Conservation (phyloP, 1,284 basidiomycete species). For the Sparassis latifolia region DNA sequence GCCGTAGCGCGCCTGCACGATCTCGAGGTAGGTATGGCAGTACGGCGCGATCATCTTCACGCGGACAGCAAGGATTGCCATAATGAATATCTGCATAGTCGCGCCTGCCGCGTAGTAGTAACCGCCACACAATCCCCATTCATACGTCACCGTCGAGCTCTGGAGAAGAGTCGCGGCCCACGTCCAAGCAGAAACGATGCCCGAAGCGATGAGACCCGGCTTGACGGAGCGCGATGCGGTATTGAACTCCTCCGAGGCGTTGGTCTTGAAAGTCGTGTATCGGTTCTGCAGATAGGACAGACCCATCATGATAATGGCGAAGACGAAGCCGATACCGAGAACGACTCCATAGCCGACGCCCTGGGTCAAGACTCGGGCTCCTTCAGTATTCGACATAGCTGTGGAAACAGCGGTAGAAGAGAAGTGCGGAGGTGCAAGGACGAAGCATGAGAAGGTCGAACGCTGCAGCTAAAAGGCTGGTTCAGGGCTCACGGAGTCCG, state of each 20-base stretch:
- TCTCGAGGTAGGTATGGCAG: conserved; percentile 17
- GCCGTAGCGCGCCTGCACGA: conserved; percentile 9
- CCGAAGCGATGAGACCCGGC: conserved; percentile 49
- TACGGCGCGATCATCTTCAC: conserved; percentile 17
- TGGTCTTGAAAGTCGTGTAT: conserved; percentile 16
- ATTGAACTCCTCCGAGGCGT: conserved; percentile 38
- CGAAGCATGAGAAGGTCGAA: too few relatives aligned
- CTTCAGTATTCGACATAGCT: conserved; percentile 4
- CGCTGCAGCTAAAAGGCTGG: too few relatives aligned
- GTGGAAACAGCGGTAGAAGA: background rate
- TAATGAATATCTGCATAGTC: conserved; percentile 37
- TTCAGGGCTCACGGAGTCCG: too few relatives aligned
- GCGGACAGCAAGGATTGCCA: conserved; percentile 31
- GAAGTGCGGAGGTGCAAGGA: background rate
- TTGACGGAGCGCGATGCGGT: conserved; percentile 37
- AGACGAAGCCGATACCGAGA: conserved; percentile 12
- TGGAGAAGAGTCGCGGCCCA: conserved; percentile 29
- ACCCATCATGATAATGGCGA: conserved; percentile 13
- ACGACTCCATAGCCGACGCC: conserved; percentile 13
- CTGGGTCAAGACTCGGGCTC: conserved; percentile 11
- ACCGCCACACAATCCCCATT: conserved; percentile 26
- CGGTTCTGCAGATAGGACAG: conserved; percentile 10
- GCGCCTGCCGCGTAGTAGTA: conserved; percentile 15
- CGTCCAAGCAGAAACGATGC: conserved; percentile 39
- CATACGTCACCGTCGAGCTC: conserved; percentile 30